Percentiles rank a stretch among this genome's conserved stretches.
Evolutionary conservation across 805 yeast genomes (phyloP).

Genomic region (Zygoascus ofunaensis): DNA sequence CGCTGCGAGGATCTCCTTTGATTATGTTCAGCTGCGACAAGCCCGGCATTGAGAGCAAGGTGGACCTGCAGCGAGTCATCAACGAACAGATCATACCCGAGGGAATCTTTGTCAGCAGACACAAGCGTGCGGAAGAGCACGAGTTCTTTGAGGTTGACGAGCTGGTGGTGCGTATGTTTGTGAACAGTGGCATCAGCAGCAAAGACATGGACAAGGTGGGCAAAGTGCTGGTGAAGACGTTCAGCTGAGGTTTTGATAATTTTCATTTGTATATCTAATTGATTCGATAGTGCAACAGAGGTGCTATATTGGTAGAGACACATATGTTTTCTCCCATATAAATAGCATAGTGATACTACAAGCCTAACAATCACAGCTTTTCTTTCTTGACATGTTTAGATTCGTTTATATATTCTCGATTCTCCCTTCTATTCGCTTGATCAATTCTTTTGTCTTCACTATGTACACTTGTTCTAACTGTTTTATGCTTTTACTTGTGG

Average conservation of each 20-base stretch:
- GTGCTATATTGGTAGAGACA: too few relatives aligned
- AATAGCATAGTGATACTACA: too few relatives aligned
- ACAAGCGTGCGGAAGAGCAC: conserved; percentile 55
- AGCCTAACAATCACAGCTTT: too few relatives aligned
- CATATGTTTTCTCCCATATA: too few relatives aligned
- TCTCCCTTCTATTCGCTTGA: too few relatives aligned
- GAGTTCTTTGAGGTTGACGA: conserved; percentile 66
- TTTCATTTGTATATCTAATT: too few relatives aligned
- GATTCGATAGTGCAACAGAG: too few relatives aligned
- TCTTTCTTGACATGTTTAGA: too few relatives aligned
- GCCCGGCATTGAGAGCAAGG: conserved; percentile 15
- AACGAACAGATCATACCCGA: conserved; percentile 15
- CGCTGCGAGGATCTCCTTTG: conserved; percentile 55
- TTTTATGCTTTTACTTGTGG: neutral
- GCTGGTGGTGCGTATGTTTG: conserved; percentile 37
- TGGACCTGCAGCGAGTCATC: conserved; percentile 13
- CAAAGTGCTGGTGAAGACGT: conserved; percentile 24
- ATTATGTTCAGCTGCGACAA: conserved; percentile 40
- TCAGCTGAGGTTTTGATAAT: conserved; percentile 3
- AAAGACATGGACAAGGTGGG: conserved; percentile 40
- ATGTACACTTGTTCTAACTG: neutral
- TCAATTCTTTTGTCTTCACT: too few relatives aligned
- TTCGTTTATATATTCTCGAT: too few relatives aligned
- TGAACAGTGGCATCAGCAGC: conserved; percentile 35
- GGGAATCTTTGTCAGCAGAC: conserved; percentile 56